Percentiles rank a stretch among this genome's conserved stretches.
These are phyloP conservation scores for Vigna reflexopilosa DNA, from an alignment of 306 rosid species.

Conservation along the genomic window DNA sequence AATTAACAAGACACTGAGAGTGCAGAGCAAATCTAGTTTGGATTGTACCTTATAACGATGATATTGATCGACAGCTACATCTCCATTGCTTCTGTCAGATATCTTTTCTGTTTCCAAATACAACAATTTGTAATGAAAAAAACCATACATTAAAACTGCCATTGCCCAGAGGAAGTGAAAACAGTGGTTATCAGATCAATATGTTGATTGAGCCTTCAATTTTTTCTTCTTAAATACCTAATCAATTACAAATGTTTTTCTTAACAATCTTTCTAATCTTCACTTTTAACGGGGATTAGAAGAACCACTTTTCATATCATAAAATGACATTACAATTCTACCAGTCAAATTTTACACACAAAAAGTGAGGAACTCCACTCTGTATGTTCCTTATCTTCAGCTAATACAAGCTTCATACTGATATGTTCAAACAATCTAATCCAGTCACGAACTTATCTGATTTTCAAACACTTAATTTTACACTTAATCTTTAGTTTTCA, in stretches of 20 bases:
- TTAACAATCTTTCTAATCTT: background rate
- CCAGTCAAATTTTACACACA: background rate
- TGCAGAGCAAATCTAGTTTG: background rate
- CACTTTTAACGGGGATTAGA: background rate
- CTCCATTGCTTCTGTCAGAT: slow-evolving; percentile 54
- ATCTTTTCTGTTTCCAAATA: slow-evolving; percentile 50
- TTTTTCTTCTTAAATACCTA: slow-evolving; percentile 4
- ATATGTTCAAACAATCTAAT: background rate
- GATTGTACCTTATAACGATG: slow-evolving; percentile 60
- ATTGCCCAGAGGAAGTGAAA: background rate
- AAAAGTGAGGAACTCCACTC: background rate
- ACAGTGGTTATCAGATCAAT: background rate
- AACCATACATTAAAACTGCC: background rate
- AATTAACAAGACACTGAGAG: slow-evolving; percentile 2
- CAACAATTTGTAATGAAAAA: slow-evolving; percentile 5
- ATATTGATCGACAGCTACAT: slow-evolving; percentile 59
- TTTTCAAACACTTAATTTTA: too few species aligned
- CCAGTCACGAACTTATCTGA: too few species aligned
- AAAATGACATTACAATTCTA: background rate
- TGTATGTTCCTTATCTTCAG: background rate
- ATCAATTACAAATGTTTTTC: background rate
- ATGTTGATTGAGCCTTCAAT: background rate
- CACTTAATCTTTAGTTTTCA: too few species aligned
- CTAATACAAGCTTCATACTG: background rate
- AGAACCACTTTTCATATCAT: background rate